phyloP scores from a whole-genome alignment of 768 basidiomycete species.

The Sistotremastrum suecicum region DNA sequence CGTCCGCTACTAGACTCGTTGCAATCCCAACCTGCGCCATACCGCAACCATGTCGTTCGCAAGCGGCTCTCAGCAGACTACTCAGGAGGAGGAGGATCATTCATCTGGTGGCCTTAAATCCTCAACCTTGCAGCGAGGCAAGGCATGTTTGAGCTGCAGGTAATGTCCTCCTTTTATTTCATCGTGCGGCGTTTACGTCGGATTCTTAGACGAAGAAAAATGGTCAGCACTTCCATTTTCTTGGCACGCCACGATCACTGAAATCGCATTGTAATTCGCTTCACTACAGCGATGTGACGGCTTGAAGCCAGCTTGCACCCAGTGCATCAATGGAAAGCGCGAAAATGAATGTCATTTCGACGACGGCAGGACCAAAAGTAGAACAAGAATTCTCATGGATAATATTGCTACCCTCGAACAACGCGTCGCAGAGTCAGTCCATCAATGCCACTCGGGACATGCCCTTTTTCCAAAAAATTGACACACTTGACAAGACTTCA shows the following conservation, averaged over 20 bases:
- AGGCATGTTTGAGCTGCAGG: slow-evolving; percentile 65
- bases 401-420: slow-evolving; percentile 61
- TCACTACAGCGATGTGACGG: slow-evolving; percentile 58
- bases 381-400: slow-evolving; percentile 67
- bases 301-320: slow-evolving; percentile 61
- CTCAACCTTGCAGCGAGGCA: slow-evolving; percentile 44
- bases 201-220: slow-evolving; percentile 47
- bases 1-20: no score
- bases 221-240: slow-evolving; percentile 25
- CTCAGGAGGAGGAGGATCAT: no score
- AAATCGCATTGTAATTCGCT: not conserved
- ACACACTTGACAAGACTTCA: no score
- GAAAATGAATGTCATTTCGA: slow-evolving; percentile 65
- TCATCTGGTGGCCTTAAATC: no score
- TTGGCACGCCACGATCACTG: slow-evolving; percentile 6
- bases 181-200: not conserved
- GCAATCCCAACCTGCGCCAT: no score
- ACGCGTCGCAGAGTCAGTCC: slow-evolving; percentile 37
- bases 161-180: slow-evolving; percentile 15
- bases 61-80: no score
- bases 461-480: no score
- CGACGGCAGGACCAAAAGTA: slow-evolving; percentile 73
- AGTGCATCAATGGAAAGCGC: slow-evolving; percentile 69
- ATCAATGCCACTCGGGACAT: no score
- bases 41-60: no score